A percentile compares a stretch with the other conserved stretches of the same genome.
These are phyloP conservation scores for Trebouxia sp. DNA, from an alignment of 139 green algal species.

Conservation along the genomic window DNA sequence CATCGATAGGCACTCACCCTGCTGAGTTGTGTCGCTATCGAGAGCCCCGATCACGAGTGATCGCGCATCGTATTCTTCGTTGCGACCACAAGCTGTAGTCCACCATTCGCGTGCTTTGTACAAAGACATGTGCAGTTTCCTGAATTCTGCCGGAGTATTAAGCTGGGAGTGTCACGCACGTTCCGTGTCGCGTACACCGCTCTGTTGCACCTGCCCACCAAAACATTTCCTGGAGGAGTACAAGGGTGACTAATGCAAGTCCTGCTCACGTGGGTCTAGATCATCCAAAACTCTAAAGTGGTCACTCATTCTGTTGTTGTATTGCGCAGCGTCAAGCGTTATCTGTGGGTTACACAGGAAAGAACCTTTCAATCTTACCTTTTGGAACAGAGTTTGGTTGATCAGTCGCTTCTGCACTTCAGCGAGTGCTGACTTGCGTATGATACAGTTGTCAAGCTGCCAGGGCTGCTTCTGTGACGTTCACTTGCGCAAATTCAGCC, in stretches of 20 bases:
- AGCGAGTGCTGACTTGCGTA: not conserved
- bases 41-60: not conserved
- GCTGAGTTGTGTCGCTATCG: not conserved
- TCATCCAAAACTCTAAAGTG: too few relatives aligned
- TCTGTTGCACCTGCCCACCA: too few relatives aligned
- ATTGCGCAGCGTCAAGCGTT: too few relatives aligned
- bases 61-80: slow-evolving; percentile 1
- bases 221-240: too few relatives aligned
- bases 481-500: not conserved
- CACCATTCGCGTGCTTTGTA: slow-evolving; percentile 21
- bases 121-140: not conserved
- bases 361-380: too few relatives aligned
- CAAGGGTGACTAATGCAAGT: too few relatives aligned
- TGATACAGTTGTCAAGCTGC: not conserved
- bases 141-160: not conserved
- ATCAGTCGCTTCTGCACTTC: too few relatives aligned
- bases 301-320: too few relatives aligned
- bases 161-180: not conserved
- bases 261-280: too few relatives aligned
- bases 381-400: too few relatives aligned
- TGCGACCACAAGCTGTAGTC: not conserved
- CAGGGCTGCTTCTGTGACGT: not conserved
- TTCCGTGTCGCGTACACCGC: too few relatives aligned
- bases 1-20: not conserved
- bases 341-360: too few relatives aligned